Percentiles rank a stretch among this genome's conserved stretches.
phyloP scores from a whole-genome alignment of 805 yeast genomes.

The Kuraishia ogatae region DNA sequence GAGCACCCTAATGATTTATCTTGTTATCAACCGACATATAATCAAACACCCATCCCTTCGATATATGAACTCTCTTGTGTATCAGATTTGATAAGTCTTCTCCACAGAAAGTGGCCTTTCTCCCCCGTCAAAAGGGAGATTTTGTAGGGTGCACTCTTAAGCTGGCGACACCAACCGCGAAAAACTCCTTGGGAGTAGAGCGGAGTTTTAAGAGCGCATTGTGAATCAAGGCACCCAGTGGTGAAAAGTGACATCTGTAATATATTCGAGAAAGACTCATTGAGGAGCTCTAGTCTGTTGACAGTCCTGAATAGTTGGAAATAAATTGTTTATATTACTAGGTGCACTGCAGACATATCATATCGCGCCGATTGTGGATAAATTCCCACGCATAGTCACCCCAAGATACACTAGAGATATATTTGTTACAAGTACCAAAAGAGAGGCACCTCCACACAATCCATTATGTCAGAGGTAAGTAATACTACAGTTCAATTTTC shows the following conservation, averaged over 20 bases:
- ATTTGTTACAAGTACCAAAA: not conserved
- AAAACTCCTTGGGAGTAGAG: not conserved
- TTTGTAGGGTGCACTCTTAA: not conserved
- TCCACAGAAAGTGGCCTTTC: not conserved
- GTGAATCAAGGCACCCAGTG: not conserved
- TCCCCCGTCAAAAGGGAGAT: not conserved
- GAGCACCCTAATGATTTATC: too few relatives aligned
- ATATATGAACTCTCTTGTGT: too few relatives aligned
- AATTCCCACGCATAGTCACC: not conserved
- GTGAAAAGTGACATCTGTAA: not conserved
- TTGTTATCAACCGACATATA: too few relatives aligned
- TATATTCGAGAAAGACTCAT: not conserved
- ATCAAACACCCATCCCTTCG: too few relatives aligned
- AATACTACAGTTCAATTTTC: not conserved
- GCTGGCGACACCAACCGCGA: not conserved
- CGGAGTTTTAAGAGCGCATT: not conserved
- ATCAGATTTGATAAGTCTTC: too few relatives aligned
- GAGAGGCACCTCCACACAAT: not conserved
- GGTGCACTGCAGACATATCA: not conserved
- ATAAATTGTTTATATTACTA: too few relatives aligned
- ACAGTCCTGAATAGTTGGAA: not conserved
- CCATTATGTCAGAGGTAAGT: slow-evolving; percentile 4
- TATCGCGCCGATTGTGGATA: not conserved
- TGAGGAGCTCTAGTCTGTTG: not conserved
- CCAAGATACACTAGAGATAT: not conserved